Percentiles rank a stretch among this genome's conserved stretches.
Conservation (phyloP, 176 grass and related monocot species). For the Raddia guianensis region DNA sequence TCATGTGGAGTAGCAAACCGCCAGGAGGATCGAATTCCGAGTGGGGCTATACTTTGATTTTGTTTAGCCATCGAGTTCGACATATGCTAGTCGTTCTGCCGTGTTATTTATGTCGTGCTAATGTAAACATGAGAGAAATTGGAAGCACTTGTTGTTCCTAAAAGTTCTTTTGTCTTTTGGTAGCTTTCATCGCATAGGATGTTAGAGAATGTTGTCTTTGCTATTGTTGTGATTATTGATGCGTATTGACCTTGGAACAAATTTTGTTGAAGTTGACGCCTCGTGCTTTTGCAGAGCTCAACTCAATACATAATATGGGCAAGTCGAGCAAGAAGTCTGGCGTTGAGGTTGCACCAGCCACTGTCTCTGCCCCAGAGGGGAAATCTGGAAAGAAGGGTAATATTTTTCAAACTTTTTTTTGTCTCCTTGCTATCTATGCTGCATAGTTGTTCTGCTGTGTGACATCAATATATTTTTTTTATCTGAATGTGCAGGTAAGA, state of each 20-base stretch:
- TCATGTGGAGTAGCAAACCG: not conserved
- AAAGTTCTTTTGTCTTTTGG: too few relatives aligned
- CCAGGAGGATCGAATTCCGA: not conserved
- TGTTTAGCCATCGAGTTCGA: not conserved
- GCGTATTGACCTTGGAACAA: not conserved
- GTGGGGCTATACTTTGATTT: not conserved
- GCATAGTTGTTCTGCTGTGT: not conserved
- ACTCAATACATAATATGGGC: conserved; percentile 31
- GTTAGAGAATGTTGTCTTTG: not conserved
- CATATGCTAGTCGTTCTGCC: not conserved
- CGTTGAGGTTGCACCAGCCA: conserved; percentile 32
- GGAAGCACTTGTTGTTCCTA: too few relatives aligned
- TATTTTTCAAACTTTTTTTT: not conserved
- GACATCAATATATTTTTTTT: not conserved
- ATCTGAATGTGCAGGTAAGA: conserved; percentile 61
- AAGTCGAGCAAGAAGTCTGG: conserved; percentile 51
- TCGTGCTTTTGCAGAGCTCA: conserved; percentile 22
- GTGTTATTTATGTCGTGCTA: not conserved
- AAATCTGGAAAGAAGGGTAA: conserved; percentile 81
- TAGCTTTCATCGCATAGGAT: not conserved
- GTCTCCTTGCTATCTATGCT: not conserved
- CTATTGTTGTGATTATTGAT: not conserved
- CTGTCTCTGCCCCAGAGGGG: not conserved
- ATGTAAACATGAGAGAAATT: not conserved
- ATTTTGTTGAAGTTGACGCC: not conserved